A percentile compares a stretch with the other conserved stretches of the same genome.
phyloP scores from a whole-genome alignment of 192 early-diverging fungal species.

The Coemansia sp. region DNA sequence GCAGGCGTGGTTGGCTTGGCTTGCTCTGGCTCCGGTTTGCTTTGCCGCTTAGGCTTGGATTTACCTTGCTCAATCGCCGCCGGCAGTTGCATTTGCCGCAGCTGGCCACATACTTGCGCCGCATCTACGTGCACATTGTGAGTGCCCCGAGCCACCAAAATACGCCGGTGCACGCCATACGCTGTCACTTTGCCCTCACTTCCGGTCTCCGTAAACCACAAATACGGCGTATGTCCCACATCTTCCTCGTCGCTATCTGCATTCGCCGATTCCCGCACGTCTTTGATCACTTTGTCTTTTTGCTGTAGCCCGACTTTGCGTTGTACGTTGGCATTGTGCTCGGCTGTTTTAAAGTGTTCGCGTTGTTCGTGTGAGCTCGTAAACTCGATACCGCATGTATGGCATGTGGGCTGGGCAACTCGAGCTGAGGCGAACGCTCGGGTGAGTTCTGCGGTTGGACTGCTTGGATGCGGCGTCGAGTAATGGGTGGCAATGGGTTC shows the following conservation, averaged over 20 bases:
- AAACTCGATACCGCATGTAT: slow-evolving; percentile 44
- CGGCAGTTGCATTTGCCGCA: slow-evolving; percentile 29
- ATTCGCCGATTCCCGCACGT: no score
- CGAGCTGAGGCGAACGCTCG: slow-evolving; percentile 22
- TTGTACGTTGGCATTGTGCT: slow-evolving; percentile 24
- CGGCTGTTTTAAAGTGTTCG: slow-evolving; percentile 17
- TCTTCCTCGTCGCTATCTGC: not conserved
- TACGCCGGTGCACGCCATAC: slow-evolving; percentile 37
- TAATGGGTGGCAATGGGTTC: not conserved
- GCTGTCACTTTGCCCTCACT: not conserved
- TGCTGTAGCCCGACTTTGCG: slow-evolving; percentile 28
- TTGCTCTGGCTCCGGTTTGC: not conserved
- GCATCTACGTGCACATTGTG: slow-evolving; percentile 26
- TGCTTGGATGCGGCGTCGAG: slow-evolving; percentile 10
- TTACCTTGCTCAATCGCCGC: slow-evolving; percentile 13
- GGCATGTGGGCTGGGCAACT: slow-evolving; percentile 23
- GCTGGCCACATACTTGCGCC: slow-evolving; percentile 10
- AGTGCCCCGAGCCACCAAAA: slow-evolving; percentile 25
- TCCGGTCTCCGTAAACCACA: slow-evolving; percentile 28
- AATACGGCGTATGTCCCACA: slow-evolving; percentile 4
- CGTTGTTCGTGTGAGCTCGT: slow-evolving; percentile 21
- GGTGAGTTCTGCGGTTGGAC: not conserved
- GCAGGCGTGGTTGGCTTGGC: not conserved
- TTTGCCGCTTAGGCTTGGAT: slow-evolving; percentile 12
- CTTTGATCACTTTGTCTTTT: not conserved